These are phyloP conservation scores for Lomentospora prolificans DNA, from an alignment of 2,329 filamentous ascomycete species.

Conservation along the genomic window DNA sequence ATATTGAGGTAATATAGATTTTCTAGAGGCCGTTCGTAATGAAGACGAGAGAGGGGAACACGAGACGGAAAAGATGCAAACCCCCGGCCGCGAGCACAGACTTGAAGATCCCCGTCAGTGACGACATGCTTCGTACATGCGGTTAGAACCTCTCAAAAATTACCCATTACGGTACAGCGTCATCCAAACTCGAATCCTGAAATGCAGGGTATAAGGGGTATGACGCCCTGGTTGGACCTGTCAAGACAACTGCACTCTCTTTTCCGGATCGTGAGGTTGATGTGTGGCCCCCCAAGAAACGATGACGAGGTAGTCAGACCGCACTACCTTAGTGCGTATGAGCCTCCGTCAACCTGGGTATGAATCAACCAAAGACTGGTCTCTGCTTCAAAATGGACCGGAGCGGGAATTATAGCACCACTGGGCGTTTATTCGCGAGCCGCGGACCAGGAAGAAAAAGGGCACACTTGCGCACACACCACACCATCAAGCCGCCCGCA, in stretches of 20 bases:
- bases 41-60: no score
- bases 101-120: constrained; percentile 2
- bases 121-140: neutral
- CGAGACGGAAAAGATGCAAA: neutral
- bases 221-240: neutral
- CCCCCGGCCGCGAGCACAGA: neutral
- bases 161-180: neutral
- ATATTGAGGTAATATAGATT: no score
- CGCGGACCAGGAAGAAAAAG: neutral
- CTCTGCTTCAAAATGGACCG: neutral
- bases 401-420: neutral
- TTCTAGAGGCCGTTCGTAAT: no score
- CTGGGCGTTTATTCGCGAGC: neutral
- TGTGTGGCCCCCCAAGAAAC: neutral
- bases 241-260: neutral
- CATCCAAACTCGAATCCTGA: neutral
- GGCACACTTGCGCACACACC: no score
- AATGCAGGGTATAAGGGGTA: neutral
- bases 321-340: no score
- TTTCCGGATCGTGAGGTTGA: neutral
- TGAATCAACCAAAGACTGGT: no score
- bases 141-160: neutral
- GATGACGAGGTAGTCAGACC: no score
- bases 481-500: no score
- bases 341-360: no score